Evolutionary conservation across 78 protist genomes (phyloP).

Genomic region (Tieghemostelium lacteum): DNA sequence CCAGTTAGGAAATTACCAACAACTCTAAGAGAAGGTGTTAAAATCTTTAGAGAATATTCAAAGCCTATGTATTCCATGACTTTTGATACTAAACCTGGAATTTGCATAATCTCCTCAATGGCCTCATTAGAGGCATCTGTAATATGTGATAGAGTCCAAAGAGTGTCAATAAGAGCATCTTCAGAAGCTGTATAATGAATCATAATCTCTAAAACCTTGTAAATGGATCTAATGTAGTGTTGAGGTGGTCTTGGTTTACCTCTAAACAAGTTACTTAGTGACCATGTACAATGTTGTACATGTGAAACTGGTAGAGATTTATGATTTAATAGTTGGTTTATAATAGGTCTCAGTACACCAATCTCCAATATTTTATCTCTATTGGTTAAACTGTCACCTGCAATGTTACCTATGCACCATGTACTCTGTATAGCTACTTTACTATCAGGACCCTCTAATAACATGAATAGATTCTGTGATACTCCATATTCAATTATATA

Average conservation of each 20-base stretch:
- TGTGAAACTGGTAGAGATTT: slow-evolving; percentile 80
- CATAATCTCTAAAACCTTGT: slow-evolving; percentile 63
- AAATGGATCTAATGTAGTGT: slow-evolving; percentile 35
- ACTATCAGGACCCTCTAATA: slow-evolving; percentile 80
- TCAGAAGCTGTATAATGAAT: slow-evolving; percentile 85
- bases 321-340: neutral
- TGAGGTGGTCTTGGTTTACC: slow-evolving; percentile 86
- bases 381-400: slow-evolving; percentile 93
- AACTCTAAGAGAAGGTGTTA: slow-evolving; percentile 95
- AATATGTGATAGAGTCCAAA: slow-evolving; percentile 97
- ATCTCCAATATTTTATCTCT: slow-evolving; percentile 89
- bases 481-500: slow-evolving; percentile 88
- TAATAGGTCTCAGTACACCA: slow-evolving; percentile 61
- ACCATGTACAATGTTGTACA: slow-evolving; percentile 98
- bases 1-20: slow-evolving; percentile 99
- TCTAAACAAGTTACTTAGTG: slow-evolving; percentile 77
- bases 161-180: slow-evolving; percentile 92
- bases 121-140: slow-evolving; percentile 91
- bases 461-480: slow-evolving; percentile 88
- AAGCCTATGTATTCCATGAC: slow-evolving; percentile 91
- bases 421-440: slow-evolving; percentile 92
- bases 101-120: slow-evolving; percentile 85
- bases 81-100: slow-evolving; percentile 72
- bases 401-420: slow-evolving; percentile 99
- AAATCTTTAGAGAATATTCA: slow-evolving; percentile 41